Percentiles rank a stretch among this genome's conserved stretches.
Conservation (phyloP, 345 rosid species). For the Tarenaya hassleriana region DNA sequence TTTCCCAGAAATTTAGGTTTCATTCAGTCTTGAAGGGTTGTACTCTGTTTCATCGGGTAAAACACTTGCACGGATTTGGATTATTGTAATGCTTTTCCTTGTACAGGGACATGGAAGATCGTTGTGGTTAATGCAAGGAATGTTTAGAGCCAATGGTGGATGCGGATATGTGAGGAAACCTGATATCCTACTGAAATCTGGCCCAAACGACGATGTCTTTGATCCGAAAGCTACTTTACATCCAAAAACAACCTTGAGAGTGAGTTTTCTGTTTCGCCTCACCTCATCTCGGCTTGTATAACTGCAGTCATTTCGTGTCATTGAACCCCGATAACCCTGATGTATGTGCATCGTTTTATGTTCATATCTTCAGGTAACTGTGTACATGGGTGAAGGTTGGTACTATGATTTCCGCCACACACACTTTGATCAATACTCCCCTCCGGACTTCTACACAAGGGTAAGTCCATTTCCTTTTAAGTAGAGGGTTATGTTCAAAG, state of each 20-base stretch:
- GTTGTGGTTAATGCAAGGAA: slow-evolving; percentile 73
- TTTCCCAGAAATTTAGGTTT: background rate
- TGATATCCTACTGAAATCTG: slow-evolving; percentile 37
- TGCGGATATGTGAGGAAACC: slow-evolving; percentile 73
- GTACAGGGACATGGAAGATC: slow-evolving; percentile 68
- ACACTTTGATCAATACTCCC: slow-evolving; percentile 77
- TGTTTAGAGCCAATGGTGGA: slow-evolving; percentile 73
- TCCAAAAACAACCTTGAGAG: slow-evolving; percentile 48
- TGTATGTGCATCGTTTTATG: no score
- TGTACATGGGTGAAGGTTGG: slow-evolving; percentile 97
- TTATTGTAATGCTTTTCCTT: background rate
- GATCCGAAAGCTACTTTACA: slow-evolving; percentile 41
- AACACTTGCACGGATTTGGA: slow-evolving; percentile 4
- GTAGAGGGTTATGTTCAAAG: no score
- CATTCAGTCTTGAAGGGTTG: no score
- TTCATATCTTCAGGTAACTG: slow-evolving; percentile 43
- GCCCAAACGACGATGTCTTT: slow-evolving; percentile 31
- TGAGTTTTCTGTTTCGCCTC: slow-evolving; percentile 4
- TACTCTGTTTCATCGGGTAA: background rate
- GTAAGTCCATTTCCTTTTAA: slow-evolving; percentile 27
- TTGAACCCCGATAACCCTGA: no score
- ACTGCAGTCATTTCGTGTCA: no score
- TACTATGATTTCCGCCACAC: slow-evolving; percentile 54
- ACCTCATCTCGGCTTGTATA: no score
- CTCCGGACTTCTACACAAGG: slow-evolving; percentile 77